Conservation (phyloP, 306 rosid genomes). For the Dalbergia oliveri region DNA sequence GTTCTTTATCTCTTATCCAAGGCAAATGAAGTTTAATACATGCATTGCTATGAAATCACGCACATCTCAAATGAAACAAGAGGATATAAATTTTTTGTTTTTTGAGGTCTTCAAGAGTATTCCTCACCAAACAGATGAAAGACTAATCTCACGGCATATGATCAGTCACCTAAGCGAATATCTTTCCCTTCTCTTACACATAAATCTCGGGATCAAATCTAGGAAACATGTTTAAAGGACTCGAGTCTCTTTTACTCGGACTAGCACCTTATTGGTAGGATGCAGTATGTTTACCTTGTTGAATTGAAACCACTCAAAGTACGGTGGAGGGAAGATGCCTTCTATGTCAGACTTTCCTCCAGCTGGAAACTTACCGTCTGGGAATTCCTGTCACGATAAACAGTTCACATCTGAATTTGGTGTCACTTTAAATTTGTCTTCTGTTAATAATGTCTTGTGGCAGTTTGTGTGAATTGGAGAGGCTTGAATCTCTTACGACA, state of each 20-base stretch:
- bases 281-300: constrained; percentile 56
- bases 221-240: too few relatives aligned
- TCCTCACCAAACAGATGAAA: too few relatives aligned
- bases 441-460: neutral
- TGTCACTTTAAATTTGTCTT: neutral
- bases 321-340: constrained; percentile 86
- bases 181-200: too few relatives aligned
- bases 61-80: neutral
- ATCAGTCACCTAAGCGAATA: too few relatives aligned
- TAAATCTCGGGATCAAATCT: too few relatives aligned
- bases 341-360: constrained; percentile 93
- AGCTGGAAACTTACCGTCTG: constrained; percentile 76
- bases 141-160: too few relatives aligned
- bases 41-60: neutral
- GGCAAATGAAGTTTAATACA: constrained; percentile 15
- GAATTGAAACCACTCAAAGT: constrained; percentile 92
- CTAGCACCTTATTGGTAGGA: neutral
- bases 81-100: neutral
- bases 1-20: constrained; percentile 13
- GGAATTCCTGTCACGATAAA: constrained; percentile 63
- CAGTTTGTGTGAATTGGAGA: neutral
- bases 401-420: neutral
- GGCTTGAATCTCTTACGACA: neutral
- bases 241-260: too few relatives aligned
- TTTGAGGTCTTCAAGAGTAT: too few relatives aligned